Evolutionary conservation across 257 asterid genomes (phyloP).

Genomic region (Echites panduratus): DNA sequence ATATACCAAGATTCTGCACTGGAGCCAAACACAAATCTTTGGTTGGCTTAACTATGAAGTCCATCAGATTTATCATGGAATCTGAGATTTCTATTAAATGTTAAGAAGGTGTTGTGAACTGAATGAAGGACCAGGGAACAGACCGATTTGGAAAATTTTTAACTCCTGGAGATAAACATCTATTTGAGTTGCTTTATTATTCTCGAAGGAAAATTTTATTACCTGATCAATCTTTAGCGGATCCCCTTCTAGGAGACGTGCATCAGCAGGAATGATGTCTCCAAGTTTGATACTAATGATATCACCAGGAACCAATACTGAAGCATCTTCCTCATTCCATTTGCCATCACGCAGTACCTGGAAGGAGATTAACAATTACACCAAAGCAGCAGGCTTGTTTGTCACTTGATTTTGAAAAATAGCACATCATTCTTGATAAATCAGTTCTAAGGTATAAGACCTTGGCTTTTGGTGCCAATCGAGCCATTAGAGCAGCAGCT

Average conservation of each 20-base stretch:
- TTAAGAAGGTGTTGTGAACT: not conserved
- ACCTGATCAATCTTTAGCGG: constrained; percentile 41
- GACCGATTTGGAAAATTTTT: not conserved
- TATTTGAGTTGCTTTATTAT: not conserved
- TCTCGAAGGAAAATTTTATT: not conserved
- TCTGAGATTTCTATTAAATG: not conserved
- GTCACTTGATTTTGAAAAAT: not conserved
- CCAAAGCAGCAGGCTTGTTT: not conserved
- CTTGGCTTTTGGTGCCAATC: constrained; percentile 60
- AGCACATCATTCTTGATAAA: not conserved
- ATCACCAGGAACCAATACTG: constrained; percentile 32
- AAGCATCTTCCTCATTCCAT: constrained; percentile 39
- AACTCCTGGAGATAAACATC: not conserved
- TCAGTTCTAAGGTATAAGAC: constrained; percentile 7
- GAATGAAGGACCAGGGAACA: not conserved
- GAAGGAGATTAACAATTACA: not conserved
- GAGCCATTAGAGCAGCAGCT: constrained; percentile 67
- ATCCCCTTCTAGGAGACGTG: constrained; percentile 39
- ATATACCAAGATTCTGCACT: not conserved
- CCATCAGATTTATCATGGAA: not conserved
- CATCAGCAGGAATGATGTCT: constrained; percentile 38
- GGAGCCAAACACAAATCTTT: not conserved
- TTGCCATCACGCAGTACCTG: constrained; percentile 54
- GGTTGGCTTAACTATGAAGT: not conserved
- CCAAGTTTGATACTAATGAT: constrained; percentile 36